Evolutionary conservation across 1,139 yeast genomes (phyloP).

Genomic region (Hansenula sp.): DNA sequence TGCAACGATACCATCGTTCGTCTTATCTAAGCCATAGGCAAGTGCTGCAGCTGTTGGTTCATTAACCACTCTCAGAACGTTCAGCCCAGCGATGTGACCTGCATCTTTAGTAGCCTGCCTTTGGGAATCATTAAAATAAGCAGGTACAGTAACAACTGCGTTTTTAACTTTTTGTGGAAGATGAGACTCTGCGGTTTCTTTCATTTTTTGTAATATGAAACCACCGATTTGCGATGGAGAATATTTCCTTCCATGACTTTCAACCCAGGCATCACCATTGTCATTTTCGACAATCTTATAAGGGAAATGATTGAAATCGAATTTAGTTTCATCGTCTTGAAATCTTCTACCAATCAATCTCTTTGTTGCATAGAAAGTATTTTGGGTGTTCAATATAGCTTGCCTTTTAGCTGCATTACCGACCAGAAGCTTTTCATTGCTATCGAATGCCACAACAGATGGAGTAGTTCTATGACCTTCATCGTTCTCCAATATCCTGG

Average conservation of each 20-base stretch:
- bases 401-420: conserved; percentile 69
- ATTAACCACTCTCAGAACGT: conserved; percentile 66
- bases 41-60: conserved; percentile 84
- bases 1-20: conserved; percentile 62
- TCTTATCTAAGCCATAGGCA: conserved; percentile 62
- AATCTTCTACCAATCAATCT: conserved; percentile 68
- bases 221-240: conserved; percentile 61
- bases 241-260: conserved; percentile 30
- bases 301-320: conserved; percentile 52
- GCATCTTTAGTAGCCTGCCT: conserved; percentile 75
- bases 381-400: conserved; percentile 58
- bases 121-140: conserved; percentile 75
- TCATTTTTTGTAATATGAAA: conserved; percentile 50
- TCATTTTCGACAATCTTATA: conserved; percentile 48
- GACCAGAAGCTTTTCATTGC: conserved; percentile 41
- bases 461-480: conserved; percentile 74
- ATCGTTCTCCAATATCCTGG: conserved; percentile 61
- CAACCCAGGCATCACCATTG: conserved; percentile 59
- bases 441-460: conserved; percentile 60
- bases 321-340: conserved; percentile 60
- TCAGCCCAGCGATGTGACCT: conserved; percentile 62
- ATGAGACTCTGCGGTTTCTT: conserved; percentile 48
- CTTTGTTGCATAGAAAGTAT: conserved; percentile 74
- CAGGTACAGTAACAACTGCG: conserved; percentile 80
- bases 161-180: conserved; percentile 39